Conservation (phyloP, 345 rosid genomes). For the Sonneratia alba region DNA sequence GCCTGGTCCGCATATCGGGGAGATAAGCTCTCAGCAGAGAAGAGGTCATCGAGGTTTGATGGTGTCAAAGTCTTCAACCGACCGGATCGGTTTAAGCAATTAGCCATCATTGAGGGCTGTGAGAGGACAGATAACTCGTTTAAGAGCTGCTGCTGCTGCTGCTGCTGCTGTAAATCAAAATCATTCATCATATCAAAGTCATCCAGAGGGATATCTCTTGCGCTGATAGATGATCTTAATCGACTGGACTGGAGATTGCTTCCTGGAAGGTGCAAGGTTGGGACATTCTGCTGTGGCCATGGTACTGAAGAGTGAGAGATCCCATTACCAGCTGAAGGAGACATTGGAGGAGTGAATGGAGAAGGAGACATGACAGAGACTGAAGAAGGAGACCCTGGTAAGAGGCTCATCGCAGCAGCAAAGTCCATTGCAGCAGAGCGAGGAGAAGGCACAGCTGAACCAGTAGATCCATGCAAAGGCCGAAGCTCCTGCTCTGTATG, state of each 20-base stretch:
- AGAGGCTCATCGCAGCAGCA: slow-evolving; percentile 66
- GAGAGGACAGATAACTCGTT: slow-evolving; percentile 47
- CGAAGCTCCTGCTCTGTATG: slow-evolving; percentile 85
- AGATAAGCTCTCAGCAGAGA: slow-evolving; percentile 53
- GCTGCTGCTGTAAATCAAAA: slow-evolving; percentile 34
- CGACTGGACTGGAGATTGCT: slow-evolving; percentile 82
- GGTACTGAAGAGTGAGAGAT: slow-evolving; percentile 57
- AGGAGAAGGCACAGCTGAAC: slow-evolving; percentile 88
- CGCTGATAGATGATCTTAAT: slow-evolving; percentile 69
- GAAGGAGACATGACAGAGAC: slow-evolving; percentile 76
- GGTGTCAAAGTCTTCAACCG: slow-evolving; percentile 68
- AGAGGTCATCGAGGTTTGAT: slow-evolving; percentile 67
- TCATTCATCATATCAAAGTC: slow-evolving; percentile 55
- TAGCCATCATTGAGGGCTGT: slow-evolving; percentile 39
- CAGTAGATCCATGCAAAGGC: slow-evolving; percentile 78
- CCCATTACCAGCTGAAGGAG: slow-evolving; percentile 61
- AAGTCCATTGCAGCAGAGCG: slow-evolving; percentile 65
- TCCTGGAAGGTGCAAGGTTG: slow-evolving; percentile 71
- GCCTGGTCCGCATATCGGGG: slow-evolving; percentile 48
- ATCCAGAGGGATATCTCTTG: slow-evolving; percentile 58
- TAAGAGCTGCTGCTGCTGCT: slow-evolving; percentile 54
- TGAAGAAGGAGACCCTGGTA: slow-evolving; percentile 79
- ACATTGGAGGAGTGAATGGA: slow-evolving; percentile 74
- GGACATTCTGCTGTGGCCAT: slow-evolving; percentile 90
- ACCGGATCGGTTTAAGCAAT: slow-evolving; percentile 54